These are phyloP conservation scores for Niebla homalea DNA, from an alignment of 495 filamentous ascomycete genomes.

Conservation along the genomic window DNA sequence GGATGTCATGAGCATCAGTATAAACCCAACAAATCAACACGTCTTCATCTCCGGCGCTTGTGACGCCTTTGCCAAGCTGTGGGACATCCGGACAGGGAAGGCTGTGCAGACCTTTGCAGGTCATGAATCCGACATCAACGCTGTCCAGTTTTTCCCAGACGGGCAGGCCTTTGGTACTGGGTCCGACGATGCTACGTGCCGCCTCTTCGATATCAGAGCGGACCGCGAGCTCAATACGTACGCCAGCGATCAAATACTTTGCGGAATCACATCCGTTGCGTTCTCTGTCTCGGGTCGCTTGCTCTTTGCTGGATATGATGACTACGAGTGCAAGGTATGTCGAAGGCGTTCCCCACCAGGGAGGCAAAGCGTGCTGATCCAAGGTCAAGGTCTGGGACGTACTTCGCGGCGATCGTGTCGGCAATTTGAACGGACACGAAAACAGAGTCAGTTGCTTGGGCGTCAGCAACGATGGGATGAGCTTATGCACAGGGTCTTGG, in stretches of 20 bases:
- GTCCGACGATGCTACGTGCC: slow-evolving; percentile 94
- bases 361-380: too few species aligned
- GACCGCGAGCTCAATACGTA: slow-evolving; percentile 95
- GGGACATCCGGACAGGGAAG: slow-evolving; percentile 97
- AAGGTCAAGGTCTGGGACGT: slow-evolving; percentile 81
- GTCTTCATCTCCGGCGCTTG: slow-evolving; percentile 94
- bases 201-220: slow-evolving; percentile 93
- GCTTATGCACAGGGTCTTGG: slow-evolving; percentile 98
- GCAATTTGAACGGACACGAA: slow-evolving; percentile 90
- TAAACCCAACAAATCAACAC: slow-evolving; percentile 97
- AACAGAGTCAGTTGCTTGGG: slow-evolving; percentile 97
- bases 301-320: slow-evolving; percentile 94
- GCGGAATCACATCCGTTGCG: slow-evolving; percentile 95
- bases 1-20: slow-evolving; percentile 99
- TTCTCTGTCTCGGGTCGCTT: slow-evolving; percentile 94
- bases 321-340: slow-evolving; percentile 97
- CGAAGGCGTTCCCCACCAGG: neutral
- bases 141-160: slow-evolving; percentile 98
- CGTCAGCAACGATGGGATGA: slow-evolving; percentile 97
- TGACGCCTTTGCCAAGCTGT: slow-evolving; percentile 95
- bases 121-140: slow-evolving; percentile 98
- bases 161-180: slow-evolving; percentile 97
- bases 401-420: slow-evolving; percentile 90
- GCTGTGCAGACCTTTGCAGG: slow-evolving; percentile 97
- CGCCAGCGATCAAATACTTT: slow-evolving; percentile 90